phyloP scores from a whole-genome alignment of 495 filamentous ascomycete genomes.

The Podospora pseudocomata region DNA sequence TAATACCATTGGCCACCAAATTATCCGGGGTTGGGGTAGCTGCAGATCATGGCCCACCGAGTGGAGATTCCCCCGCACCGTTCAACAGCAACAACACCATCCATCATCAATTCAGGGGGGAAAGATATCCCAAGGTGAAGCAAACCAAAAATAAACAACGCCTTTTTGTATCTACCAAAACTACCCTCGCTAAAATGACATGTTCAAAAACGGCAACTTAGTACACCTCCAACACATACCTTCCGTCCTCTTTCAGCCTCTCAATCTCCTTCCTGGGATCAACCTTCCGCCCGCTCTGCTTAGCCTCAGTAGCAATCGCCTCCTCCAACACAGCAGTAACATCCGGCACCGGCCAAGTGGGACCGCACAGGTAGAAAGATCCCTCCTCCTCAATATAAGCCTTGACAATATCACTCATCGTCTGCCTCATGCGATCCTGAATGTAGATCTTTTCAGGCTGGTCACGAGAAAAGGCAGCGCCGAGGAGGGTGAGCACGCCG shows the following conservation, averaged over 20 bases:
- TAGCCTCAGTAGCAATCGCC: conserved; percentile 78
- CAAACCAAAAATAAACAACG: neutral
- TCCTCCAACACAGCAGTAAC: conserved; percentile 91
- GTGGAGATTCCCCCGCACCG: conserved; percentile 11
- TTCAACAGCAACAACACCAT: neutral
- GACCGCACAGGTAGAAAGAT: conserved; percentile 93
- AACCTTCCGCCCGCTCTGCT: conserved; percentile 67
- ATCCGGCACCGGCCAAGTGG: conserved; percentile 99
- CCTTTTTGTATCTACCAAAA: conserved; percentile 4
- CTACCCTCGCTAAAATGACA: neutral
- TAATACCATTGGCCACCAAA: neutral
- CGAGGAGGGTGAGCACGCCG: conserved; percentile 90
- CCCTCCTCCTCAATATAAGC: conserved; percentile 87
- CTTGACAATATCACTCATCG: conserved; percentile 76
- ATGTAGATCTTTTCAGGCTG: conserved; percentile 99
- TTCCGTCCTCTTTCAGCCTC: conserved; percentile 84
- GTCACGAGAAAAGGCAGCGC: conserved; percentile 92
- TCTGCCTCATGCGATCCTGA: conserved; percentile 95
- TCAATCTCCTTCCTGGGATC: conserved; percentile 93
- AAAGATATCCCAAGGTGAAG: neutral
- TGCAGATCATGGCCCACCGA: neutral
- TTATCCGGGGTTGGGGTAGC: conserved; percentile 1
- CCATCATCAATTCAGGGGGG: neutral
- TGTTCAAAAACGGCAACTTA: conserved; percentile 38
- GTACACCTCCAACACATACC: conserved; percentile 96